A percentile compares a stretch with the other conserved stretches of the same genome.
Evolutionary conservation across 768 basidiomycete genomes (phyloP).

Genomic region (Gyrodon lividus): DNA sequence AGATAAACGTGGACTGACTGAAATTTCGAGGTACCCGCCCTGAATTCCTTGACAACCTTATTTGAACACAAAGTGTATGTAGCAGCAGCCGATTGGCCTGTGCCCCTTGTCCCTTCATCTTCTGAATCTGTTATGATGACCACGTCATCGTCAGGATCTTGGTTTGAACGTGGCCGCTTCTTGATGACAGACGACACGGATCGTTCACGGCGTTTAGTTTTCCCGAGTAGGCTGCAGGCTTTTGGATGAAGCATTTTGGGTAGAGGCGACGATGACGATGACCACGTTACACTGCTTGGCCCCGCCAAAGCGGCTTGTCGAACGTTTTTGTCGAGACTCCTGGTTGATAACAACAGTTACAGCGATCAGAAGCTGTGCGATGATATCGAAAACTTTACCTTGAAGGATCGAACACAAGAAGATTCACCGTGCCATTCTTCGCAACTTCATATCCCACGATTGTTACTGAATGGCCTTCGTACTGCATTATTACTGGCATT

Average conservation of each 20-base stretch:
- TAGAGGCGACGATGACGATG: constrained; percentile 13
- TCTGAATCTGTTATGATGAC: constrained; percentile 24
- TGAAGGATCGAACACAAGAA: constrained; percentile 80
- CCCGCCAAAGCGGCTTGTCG: constrained; percentile 22
- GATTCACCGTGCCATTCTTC: constrained; percentile 53
- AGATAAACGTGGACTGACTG: constrained; percentile 37
- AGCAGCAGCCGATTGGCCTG: not conserved
- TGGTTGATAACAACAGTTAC: constrained; percentile 9
- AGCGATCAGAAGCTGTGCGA: not conserved
- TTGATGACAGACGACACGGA: constrained; percentile 20
- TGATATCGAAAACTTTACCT: constrained; percentile 39
- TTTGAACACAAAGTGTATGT: constrained; percentile 26
- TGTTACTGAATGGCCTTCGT: constrained; percentile 82
- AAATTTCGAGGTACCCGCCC: constrained; percentile 42
- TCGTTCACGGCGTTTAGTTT: constrained; percentile 23
- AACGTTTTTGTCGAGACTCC: constrained; percentile 9
- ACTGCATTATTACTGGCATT: constrained; percentile 84
- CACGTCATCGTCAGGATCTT: constrained; percentile 26
- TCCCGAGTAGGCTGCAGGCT: constrained; percentile 1
- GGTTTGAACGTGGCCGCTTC: constrained; percentile 29
- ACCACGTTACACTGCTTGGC: constrained; percentile 1
- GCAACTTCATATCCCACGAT: constrained; percentile 81
- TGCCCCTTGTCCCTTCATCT: constrained; percentile 6
- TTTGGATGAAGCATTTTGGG: constrained; percentile 2
- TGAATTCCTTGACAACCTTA: constrained; percentile 46